Percentiles rank a stretch among this genome's conserved stretches.
Conservation (phyloP, 805 yeast genomes). For the Starmerella davenportii region DNA sequence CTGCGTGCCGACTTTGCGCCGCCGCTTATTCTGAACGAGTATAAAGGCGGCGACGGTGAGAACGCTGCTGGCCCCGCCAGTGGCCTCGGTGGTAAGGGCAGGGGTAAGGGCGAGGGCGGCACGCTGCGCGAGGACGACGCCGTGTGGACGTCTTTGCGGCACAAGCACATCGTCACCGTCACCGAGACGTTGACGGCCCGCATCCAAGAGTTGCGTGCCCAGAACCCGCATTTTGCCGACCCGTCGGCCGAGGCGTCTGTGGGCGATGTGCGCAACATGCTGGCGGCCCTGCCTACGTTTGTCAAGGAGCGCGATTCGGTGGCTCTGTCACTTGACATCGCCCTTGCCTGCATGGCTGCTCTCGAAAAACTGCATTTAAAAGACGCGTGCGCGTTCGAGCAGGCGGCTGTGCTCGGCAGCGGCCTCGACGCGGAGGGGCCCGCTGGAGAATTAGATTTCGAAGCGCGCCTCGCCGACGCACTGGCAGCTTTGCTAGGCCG, state of each 20-base stretch:
- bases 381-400: conserved; percentile 71
- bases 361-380: conserved; percentile 43
- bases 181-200: conserved; percentile 41
- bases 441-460: neutral
- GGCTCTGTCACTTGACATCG: conserved; percentile 23
- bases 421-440: conserved; percentile 35
- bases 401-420: conserved; percentile 55
- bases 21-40: neutral
- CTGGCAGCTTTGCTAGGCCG: conserved; percentile 38
- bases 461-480: conserved; percentile 25
- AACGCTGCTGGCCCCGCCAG: conserved; percentile 18
- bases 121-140: conserved; percentile 43
- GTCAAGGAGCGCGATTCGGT: conserved; percentile 23
- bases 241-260: conserved; percentile 45
- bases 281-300: conserved; percentile 27
- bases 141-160: conserved; percentile 56
- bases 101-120: conserved; percentile 19
- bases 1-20: conserved; percentile 16
- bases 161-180: conserved; percentile 58
- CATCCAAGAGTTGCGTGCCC: conserved; percentile 45
- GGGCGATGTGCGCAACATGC: conserved; percentile 56
- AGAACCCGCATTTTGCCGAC: conserved; percentile 61
- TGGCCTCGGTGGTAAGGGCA: conserved; percentile 30
- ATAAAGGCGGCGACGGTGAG: conserved; percentile 1
- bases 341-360: conserved; percentile 43